A percentile compares a stretch with the other conserved stretches of the same genome.
Conservation (phyloP, 176 grass and related monocot species). For the Hordeum vulgare region MorexV3_pseudomolecules_assembly NC_058519.1:607160857-607161356, state of each 20-base stretch:
- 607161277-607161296: background rate
- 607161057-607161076: too few species aligned
- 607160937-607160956: too few species aligned
- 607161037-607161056: too few species aligned
- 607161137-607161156: background rate
- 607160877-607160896: too few species aligned
- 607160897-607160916: too few species aligned
- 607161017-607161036: too few species aligned
- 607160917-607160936: too few species aligned
- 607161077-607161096: too few species aligned
- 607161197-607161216: background rate
- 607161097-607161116: background rate
- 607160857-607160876: too few species aligned
- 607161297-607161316: constrained; percentile 5
- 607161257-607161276: background rate
- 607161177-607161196: background rate
- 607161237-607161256: constrained; percentile 1
- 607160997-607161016: too few species aligned
- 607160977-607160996: too few species aligned
- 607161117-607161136: background rate
- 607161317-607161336: background rate
- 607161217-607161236: background rate
- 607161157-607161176: background rate
- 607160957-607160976: too few species aligned
- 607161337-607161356: background rate